A percentile compares a stretch with the other conserved stretches of the same genome.
Conservation (phyloP, 2,329 filamentous ascomycete species). For the Hymenoscyphus fructigenus region DNA sequence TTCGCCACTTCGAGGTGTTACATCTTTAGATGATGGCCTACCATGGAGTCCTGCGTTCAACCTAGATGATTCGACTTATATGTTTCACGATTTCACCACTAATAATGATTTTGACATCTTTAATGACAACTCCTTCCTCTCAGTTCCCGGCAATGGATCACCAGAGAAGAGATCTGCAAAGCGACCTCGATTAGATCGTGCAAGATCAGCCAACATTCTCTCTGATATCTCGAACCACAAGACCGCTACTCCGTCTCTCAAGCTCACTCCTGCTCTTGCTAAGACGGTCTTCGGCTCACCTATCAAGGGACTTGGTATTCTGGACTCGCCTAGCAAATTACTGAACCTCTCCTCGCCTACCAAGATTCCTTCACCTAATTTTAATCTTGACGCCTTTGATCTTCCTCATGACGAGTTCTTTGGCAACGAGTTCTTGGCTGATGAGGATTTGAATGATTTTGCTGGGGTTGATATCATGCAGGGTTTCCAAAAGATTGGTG, state of each 20-base stretch:
- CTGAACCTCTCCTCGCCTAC: constrained; percentile 33
- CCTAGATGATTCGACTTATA: constrained; percentile 58
- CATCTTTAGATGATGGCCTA: constrained; percentile 49
- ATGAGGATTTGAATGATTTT: constrained; percentile 57
- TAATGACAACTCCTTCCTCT: constrained; percentile 44
- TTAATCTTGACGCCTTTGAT: constrained; percentile 28
- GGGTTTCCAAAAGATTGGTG: constrained; percentile 75
- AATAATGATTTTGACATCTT: constrained; percentile 62
- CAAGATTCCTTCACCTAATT: constrained; percentile 27
- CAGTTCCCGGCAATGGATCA: constrained; percentile 56
- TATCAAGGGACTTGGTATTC: constrained; percentile 54
- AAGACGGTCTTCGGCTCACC: constrained; percentile 50
- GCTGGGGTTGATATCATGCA: constrained; percentile 69
- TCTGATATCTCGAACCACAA: constrained; percentile 54
- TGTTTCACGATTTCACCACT: constrained; percentile 49
- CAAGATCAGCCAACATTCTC: constrained; percentile 61
- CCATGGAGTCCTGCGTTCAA: constrained; percentile 69
- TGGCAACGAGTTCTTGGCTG: constrained; percentile 51
- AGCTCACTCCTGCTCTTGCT: constrained; percentile 42
- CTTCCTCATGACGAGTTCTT: constrained; percentile 52
- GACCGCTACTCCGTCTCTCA: constrained; percentile 51
- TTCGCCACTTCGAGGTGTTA: constrained; percentile 64
- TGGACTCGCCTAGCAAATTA: constrained; percentile 55
- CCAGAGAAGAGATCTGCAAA: constrained; percentile 65
- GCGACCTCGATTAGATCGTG: constrained; percentile 60